Evolutionary conservation across 768 basidiomycete species (phyloP), one percentile per base, ranked within the genome.

Genomic region (Gloeophyllum trabeum): DNA sequence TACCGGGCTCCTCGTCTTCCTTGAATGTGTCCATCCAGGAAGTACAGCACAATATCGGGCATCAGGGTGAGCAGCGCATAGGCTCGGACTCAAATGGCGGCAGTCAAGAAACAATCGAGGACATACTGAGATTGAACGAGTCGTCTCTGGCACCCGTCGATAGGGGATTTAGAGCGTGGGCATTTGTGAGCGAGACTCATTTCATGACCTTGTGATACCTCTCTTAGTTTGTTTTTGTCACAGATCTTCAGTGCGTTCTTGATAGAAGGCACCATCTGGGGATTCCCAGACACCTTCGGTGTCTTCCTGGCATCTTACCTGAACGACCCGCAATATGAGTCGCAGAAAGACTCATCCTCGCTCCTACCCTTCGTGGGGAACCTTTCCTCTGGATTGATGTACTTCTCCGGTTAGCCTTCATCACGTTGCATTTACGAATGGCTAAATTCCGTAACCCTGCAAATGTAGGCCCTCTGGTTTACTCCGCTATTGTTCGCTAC

Each of bases 271-370:
- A 43, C 57, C 34, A 48, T 54, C 21, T 59, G 57, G 56, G 55
- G 43, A 18, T 54, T 57, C 42, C 58, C 58, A n/a, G 56, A 51
- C 26, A 51, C 56, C 22, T 58, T 52, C 32, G 58, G 57, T 18
- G 51, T 55, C 6, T 58, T 58, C 41, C 49, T 60, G 24, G 38
- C 53, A 22, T 42, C 52, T 23, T 60, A 58, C 41, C 45, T 52
- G 25, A 45, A 51, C 35, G 49, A 55, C 26, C 46, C 50, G 6
- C 19, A 30, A 14, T 50, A 46, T 18, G 23, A 50, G 2, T 43
- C 47, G 14, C 50, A 51, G 24, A 20, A 25, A 7, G 38, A 47
- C 37, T 51, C 52, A 14, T 28, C 43, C 7, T 35, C 50, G 6
- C 35, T 54, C 3, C 47, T 58, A 12, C 52, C 58, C 2, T 47